phyloP scores from a whole-genome alignment of 225 moss, liverwort and hornwort genomes.

The Pleurozium schreberi region DNA sequence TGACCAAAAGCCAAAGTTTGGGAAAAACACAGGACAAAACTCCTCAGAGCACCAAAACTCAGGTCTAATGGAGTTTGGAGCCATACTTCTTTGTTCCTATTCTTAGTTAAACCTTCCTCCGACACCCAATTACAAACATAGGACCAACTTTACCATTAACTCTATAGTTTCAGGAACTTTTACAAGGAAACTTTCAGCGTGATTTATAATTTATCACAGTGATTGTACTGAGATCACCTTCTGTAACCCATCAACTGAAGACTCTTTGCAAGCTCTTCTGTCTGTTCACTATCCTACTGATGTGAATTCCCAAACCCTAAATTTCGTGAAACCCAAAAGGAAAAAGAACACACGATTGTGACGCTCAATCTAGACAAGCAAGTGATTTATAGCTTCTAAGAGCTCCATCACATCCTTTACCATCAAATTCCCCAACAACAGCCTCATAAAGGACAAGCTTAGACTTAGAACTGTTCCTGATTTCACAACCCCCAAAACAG shows the following conservation, averaged over 20 bases:
- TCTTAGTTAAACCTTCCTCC: too few relatives aligned
- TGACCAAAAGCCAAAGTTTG: too few relatives aligned
- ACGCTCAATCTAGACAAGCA: neutral
- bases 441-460: neutral
- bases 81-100: too few relatives aligned
- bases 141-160: too few relatives aligned
- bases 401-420: neutral
- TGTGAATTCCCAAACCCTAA: neutral
- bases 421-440: neutral
- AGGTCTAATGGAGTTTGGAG: too few relatives aligned
- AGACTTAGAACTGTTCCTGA: neutral
- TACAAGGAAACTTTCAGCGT: neutral
- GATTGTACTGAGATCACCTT: neutral
- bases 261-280: neutral
- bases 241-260: too few relatives aligned
- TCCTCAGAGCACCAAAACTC: too few relatives aligned
- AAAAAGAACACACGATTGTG: neutral
- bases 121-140: too few relatives aligned
- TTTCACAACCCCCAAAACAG: neutral
- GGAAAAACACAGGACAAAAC: too few relatives aligned
- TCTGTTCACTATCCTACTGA: neutral
- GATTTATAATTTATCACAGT: neutral
- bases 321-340: neutral
- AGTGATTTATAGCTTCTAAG: neutral
- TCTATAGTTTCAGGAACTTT: neutral